phyloP scores from a whole-genome alignment of 257 asterid genomes.

The Solanum habrochaites region DNA sequence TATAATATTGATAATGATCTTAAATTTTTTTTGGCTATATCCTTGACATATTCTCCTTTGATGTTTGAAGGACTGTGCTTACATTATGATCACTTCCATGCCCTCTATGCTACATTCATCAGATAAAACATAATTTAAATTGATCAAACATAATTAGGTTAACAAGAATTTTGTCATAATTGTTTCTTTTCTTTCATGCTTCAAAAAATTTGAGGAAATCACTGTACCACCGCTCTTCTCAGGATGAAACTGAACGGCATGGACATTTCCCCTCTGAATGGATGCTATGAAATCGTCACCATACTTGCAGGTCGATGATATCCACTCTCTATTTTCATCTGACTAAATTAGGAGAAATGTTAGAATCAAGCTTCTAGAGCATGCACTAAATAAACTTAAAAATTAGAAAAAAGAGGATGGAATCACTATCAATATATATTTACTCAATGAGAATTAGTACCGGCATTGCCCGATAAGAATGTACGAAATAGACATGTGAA shows the following conservation, averaged over 20 bases:
- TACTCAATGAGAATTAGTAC: conserved; percentile 27
- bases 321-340: conserved; percentile 78
- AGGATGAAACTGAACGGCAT: conserved; percentile 96
- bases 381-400: neutral
- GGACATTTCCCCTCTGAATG: conserved; percentile 75
- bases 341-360: conserved; percentile 31
- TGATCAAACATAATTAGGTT: neutral
- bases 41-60: neutral
- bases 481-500: conserved; percentile 92
- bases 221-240: conserved; percentile 93
- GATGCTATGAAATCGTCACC: conserved; percentile 79
- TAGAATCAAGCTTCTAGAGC: conserved; percentile 2
- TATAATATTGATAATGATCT: neutral
- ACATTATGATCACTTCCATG: neutral
- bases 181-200: neutral
- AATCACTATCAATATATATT: neutral
- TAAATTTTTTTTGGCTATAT: neutral
- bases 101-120: neutral
- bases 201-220: neutral
- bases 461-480: conserved; percentile 84
- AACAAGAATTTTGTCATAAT: neutral
- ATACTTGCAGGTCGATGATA: conserved; percentile 77
- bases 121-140: neutral
- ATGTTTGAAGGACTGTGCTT: neutral
- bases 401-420: neutral